Base-by-base conservation (phyloP, 2,329 filamentous ascomycete species). In the Pseudogymnoascus sp. region DNA sequence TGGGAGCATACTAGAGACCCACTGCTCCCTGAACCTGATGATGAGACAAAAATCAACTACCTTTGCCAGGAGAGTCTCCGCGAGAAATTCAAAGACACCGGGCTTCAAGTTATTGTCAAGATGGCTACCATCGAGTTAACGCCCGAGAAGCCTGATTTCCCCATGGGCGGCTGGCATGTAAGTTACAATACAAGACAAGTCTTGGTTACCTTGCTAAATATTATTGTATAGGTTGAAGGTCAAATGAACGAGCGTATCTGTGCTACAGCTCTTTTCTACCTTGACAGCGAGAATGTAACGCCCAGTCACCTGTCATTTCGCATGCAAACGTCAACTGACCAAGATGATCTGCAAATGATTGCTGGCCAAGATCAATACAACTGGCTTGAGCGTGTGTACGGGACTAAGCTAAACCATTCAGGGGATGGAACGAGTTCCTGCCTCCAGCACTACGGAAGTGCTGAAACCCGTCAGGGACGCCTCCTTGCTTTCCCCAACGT, bases 31-130 rank as follows among this genome's bases (percentile, higher is more conserved):
- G 57, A 58, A 37, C 33, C 57, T 1, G 47, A 53, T 15, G 9
- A 18, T 38, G 33, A 58, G 7, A 7, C 12, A 30, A 15, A 20
- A 38, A 33, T 58, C 18, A 20, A 58, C 6, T 58, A 58, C 60
- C 65, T 14, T 62, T 66, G 15, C 62, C 65, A 18, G 60, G 22
- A 41, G 63, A 58, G 9, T 64, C 61, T 43, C 6, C 41, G 18
- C 58, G 59, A 25, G 36, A 58, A 30, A 36, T 62, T 39, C 18
- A 25, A 36, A 6, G 47, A 60, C 6, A 59, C 8, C 1, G 78
- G 80, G 2, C 67, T 88, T 3, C 85, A 89, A 66, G 71, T 88
- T 36, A 83, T 88, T 58, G 78, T 87, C 33, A 87, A 87, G 67
- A 74, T 89, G 64, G 78, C 82, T 1, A 80, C 77, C 36, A 80